These are phyloP conservation scores for Eudorina sp. DNA, from an alignment of 139 green algal species.

Conservation along the genomic window DNA sequence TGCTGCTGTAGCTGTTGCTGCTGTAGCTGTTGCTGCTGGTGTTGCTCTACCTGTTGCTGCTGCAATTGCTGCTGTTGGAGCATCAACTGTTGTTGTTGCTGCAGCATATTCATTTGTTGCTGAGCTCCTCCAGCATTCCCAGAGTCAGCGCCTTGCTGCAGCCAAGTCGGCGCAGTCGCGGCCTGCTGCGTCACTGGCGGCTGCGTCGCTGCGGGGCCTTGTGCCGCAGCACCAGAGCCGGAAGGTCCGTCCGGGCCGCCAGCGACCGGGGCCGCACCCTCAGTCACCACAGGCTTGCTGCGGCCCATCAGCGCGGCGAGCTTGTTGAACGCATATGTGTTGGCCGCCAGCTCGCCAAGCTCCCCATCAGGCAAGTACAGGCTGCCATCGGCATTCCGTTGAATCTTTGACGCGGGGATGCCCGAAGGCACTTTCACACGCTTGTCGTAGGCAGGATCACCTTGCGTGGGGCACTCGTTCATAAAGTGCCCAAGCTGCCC, in stretches of 20 bases:
- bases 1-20: conserved; percentile 6
- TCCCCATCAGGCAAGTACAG: conserved; percentile 55
- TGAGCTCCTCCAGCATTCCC: not conserved
- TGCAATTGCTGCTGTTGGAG: not conserved
- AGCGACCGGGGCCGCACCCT: not conserved
- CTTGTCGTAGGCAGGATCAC: conserved; percentile 63
- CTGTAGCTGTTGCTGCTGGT: not conserved
- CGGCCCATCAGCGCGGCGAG: conserved; percentile 46
- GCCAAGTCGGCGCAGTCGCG: not conserved
- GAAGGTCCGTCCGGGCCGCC: not conserved
- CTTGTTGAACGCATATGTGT: conserved; percentile 51
- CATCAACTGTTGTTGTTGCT: not conserved
- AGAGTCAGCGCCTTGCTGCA: not conserved
- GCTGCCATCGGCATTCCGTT: conserved; percentile 53
- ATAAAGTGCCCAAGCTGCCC: conserved; percentile 65
- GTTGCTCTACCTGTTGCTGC: not conserved
- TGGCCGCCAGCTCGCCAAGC: conserved; percentile 51
- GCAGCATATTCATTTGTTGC: not conserved
- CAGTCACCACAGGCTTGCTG: not conserved
- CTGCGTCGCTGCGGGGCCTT: too few species aligned
- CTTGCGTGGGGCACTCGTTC: conserved; percentile 81
- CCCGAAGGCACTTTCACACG: conserved; percentile 35
- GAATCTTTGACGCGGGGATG: conserved; percentile 56
- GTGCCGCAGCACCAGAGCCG: not conserved
- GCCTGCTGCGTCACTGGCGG: not conserved